Evolutionary conservation across 1,139 yeast genomes (phyloP).

Genomic region (Trichomonascaceae sp.): DNA sequence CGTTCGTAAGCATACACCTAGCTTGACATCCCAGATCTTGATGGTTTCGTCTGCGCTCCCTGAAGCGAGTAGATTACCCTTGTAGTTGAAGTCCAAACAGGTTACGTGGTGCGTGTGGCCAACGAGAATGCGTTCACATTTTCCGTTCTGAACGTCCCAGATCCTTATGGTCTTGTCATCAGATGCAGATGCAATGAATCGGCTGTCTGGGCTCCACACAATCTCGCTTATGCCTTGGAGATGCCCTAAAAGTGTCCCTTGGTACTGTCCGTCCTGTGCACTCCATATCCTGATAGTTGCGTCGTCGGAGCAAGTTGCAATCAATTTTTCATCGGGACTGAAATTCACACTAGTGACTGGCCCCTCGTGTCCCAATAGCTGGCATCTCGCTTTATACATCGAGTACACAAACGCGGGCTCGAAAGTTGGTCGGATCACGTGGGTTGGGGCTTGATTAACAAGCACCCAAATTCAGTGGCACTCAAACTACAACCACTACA

Average conservation of each 20-base stretch:
- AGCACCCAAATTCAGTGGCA: too few relatives aligned
- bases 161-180: conserved; percentile 75
- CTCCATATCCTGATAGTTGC: conserved; percentile 34
- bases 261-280: conserved; percentile 20
- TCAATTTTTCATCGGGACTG: conserved; percentile 47
- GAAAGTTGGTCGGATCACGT: too few relatives aligned
- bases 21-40: conserved; percentile 73
- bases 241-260: conserved; percentile 45
- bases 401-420: too few relatives aligned
- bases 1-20: conserved; percentile 61
- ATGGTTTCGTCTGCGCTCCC: conserved; percentile 90
- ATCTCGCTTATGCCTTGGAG: conserved; percentile 56
- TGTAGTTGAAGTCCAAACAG: conserved; percentile 52
- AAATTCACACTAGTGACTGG: conserved; percentile 38
- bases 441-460: too few relatives aligned
- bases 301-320: conserved; percentile 49
- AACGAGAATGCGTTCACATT: conserved; percentile 34
- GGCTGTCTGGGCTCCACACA: conserved; percentile 66
- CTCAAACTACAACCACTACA: too few relatives aligned
- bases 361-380: conserved; percentile 14
- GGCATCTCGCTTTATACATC: background rate
- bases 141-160: conserved; percentile 40
- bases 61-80: conserved; percentile 67
- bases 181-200: conserved; percentile 66
- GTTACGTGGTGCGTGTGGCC: conserved; percentile 86